Evolutionary conservation across 208 protist genomes (phyloP), one percentile per base, ranked within the genome.

Genomic region (Wallacemonas sp.): DNA sequence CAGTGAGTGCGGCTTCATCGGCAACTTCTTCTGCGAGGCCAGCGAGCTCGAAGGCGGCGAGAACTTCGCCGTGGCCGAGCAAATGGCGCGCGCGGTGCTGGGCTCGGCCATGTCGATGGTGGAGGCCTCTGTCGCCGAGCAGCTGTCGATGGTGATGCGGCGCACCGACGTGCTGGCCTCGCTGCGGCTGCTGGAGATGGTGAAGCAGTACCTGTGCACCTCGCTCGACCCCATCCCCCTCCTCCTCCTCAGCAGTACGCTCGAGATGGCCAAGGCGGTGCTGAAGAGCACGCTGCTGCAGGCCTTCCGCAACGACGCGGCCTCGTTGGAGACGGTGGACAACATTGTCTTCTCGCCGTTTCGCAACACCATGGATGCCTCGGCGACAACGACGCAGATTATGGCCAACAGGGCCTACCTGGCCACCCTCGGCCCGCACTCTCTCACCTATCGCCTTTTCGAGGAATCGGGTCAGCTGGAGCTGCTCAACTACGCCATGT

Each of bases 161-260:
- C 79, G 85, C 18, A 68, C 72, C 41, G 70, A 75, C 59, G 72
- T 84, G 50, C 74, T 95, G 29, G 84, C 87, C 8, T 79, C 75
- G 45, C 74, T 93, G 62, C 84, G 90, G 0, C 69, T 89, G 26
- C 22, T 93, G 45, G 84, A 95, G 54, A 76, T 85, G 49, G 67
- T 78, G 3, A 93, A 93, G 81, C 78, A 81, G 67, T 79, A 89
- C 59, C 71, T 95, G 33, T 93, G 90, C 74, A 86, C 78, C 63
- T 83, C 78, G 12, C 73, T 80, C 4, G 81, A 93, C 68, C 90
- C 90, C 22, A 86, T 95, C 55, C 90, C 90, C 18, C 77, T 95
- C 11, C 50, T 95, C 33, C 66, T 95, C 32, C 77, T 95, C 25
- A 93, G 90, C 66, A 71, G 78, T 38, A 64, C 91, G 44, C 76